Base-by-base conservation (phyloP, 2,329 filamentous ascomycete genomes). In the Gremmenia infestans region DNA sequence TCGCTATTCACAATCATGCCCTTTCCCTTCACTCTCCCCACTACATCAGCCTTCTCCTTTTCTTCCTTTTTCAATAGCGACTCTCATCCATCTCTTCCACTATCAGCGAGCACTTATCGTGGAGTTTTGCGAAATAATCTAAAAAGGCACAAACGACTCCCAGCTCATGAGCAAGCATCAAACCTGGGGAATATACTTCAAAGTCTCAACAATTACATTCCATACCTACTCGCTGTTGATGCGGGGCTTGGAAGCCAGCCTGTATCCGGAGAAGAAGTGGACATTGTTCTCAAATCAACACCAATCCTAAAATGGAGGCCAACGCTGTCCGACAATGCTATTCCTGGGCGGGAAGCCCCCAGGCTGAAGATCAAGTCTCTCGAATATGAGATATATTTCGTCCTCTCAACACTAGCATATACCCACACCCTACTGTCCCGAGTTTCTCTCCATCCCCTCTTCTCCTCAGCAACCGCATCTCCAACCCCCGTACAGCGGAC, bases 141-240 rank as follows among this genome's bases (percentile, higher is more conserved):
- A 58, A 97, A 97, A 74, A 85, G 85, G 65, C 86, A 97, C 78
- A 97, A 96, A 73, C 85, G 91, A 52, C 81, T 96, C n/a, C 80
- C 89, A 4, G 78, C 87, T 8, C 70, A 81, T 9, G 85, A 88
- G 23, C 89, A 91, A 71, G 75, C 83, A 5, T 78, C 85, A 22
- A 85, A 91, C 68, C 79, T 99, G 5, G 78, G 83, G 23, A 81
- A 81, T 5, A 78, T 97, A 39, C 77, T 89, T 53, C 79, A 85
- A 36, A 82, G 84, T 40, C 69, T 96, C 11, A 85, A 86, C 56
- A 80, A 81, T 57, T 99, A 97, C 68, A 76, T 97, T 9, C 91
- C 92, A 0, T 95, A 93, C 66, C 80, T 97, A 0, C 77, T 94
- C 46, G 86, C 89, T 11, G 76, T 97, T 23, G 88, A 92, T 65